Conservation (phyloP, 768 basidiomycete genomes). For the Arthromyces matolae region DNA sequence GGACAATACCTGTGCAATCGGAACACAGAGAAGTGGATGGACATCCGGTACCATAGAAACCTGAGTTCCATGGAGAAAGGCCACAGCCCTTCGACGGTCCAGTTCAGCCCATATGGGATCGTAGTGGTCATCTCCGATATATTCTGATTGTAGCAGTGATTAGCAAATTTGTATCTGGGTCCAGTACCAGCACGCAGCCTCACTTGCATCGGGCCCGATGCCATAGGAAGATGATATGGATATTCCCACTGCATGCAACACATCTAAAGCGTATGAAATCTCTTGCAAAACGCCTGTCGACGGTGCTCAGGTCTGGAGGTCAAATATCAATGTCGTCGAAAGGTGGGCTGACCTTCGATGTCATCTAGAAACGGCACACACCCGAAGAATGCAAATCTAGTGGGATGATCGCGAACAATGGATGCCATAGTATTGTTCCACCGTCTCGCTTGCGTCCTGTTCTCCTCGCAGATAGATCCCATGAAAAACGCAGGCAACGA, state of each 20-base stretch:
- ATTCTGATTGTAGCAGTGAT: constrained; percentile 41
- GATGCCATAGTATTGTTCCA: constrained; percentile 46
- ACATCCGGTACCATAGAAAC: constrained; percentile 62
- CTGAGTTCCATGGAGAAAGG: constrained; percentile 74
- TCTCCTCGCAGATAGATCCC: constrained; percentile 36
- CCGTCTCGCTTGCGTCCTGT: constrained; percentile 37
- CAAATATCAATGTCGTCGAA: neutral
- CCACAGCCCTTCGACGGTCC: constrained; percentile 51
- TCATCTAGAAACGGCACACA: constrained; percentile 61
- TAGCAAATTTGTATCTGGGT: neutral
- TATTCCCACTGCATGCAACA: constrained; percentile 60
- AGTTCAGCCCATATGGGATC: constrained; percentile 72
- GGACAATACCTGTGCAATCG: constrained; percentile 56
- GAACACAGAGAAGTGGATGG: constrained; percentile 60
- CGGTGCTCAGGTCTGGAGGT: neutral
- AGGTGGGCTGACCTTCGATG: constrained; percentile 43
- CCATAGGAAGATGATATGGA: constrained; percentile 69
- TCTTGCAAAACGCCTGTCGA: constrained; percentile 53
- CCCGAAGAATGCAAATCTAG: constrained; percentile 68
- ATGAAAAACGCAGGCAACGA: constrained; percentile 58
- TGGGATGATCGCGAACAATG: constrained; percentile 46
- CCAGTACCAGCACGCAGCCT: constrained; percentile 9
- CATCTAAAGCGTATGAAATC: constrained; percentile 58
- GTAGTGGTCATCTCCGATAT: constrained; percentile 62
- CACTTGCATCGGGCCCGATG: constrained; percentile 50